These are phyloP conservation scores for Tubosaeta sp. DNA, from an alignment of 768 basidiomycete genomes.

Conservation along the genomic window DNA sequence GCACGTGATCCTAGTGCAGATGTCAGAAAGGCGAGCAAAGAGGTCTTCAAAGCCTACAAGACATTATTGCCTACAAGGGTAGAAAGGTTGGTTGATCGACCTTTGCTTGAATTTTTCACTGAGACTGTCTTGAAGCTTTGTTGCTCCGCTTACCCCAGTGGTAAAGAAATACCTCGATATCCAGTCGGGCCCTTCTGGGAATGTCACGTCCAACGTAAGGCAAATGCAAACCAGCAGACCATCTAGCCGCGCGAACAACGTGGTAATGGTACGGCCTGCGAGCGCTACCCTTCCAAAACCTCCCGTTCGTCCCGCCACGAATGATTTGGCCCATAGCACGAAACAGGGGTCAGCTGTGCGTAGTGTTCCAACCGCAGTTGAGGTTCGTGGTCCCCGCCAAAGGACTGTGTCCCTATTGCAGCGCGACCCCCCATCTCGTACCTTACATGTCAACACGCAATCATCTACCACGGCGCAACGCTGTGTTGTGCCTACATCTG, in stretches of 20 bases:
- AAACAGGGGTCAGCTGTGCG: conserved; percentile 9
- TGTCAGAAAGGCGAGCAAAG: conserved; percentile 62
- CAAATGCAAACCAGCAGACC: conserved; percentile 23
- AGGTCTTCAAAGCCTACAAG: conserved; percentile 75
- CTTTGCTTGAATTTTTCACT: conserved; percentile 3
- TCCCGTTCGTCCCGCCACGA: conserved; percentile 4
- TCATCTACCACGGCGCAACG: conserved; percentile 19
- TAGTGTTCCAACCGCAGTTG: not conserved
- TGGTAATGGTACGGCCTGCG: conserved; percentile 9
- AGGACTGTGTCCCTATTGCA: conserved; percentile 17
- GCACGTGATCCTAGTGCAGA: conserved; percentile 75
- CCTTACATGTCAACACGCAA: conserved; percentile 13
- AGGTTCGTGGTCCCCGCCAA: conserved; percentile 13
- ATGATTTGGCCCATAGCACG: not conserved
- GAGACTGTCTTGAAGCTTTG: conserved; percentile 48
- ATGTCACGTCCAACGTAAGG: conserved; percentile 3
- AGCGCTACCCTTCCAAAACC: conserved; percentile 9
- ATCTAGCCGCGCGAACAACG: conserved; percentile 20
- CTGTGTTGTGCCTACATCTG: conserved; percentile 12
- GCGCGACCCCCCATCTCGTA: conserved; percentile 13
- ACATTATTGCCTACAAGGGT: conserved; percentile 64
- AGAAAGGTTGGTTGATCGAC: conserved; percentile 45
- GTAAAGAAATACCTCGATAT: conserved; percentile 73
- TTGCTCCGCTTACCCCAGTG: conserved; percentile 67
- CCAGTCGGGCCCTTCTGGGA: conserved; percentile 12